Evolutionary conservation across 805 yeast species (phyloP).

Genomic region (Clavispora santaluciae): DNA sequence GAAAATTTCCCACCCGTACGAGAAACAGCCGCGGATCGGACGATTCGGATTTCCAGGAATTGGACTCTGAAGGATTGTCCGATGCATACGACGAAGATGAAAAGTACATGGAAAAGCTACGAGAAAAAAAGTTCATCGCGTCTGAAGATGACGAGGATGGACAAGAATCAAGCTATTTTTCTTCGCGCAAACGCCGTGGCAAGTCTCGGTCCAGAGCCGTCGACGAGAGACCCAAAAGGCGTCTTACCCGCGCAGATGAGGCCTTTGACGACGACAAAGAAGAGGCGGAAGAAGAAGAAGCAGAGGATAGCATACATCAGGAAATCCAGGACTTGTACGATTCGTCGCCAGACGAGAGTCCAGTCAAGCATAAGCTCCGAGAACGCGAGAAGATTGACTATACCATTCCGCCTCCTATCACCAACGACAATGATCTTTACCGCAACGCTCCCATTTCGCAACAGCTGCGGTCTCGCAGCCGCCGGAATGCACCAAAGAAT

Average conservation of each 20-base stretch:
- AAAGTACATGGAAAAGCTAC: constrained; percentile 24
- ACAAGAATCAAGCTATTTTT: constrained; percentile 16
- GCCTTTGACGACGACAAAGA: constrained; percentile 8
- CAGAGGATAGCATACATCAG: constrained; percentile 43
- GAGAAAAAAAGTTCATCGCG: constrained; percentile 33
- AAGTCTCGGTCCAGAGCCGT: constrained; percentile 21
- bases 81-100: constrained; percentile 14
- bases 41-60: constrained; percentile 18
- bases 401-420: constrained; percentile 76
- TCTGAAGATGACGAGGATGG: constrained; percentile 33
- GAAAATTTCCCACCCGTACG: constrained; percentile 3
- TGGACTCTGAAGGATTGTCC: constrained; percentile 8
- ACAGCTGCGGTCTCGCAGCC: constrained; percentile 26
- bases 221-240: constrained; percentile 15
- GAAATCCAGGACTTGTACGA: constrained; percentile 65
- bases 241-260: constrained; percentile 18
- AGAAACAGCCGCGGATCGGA: constrained; percentile 7
- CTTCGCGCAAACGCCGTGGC: constrained; percentile 11
- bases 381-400: constrained; percentile 67
- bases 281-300: constrained; percentile 20
- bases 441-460: constrained; percentile 7
- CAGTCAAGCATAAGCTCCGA: constrained; percentile 38
- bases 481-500: constrained; percentile 34
- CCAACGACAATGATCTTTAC: constrained; percentile 33
- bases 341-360: constrained; percentile 50